phyloP scores from a whole-genome alignment of 1,139 yeast genomes.

The Diutina rugosa region DNA sequence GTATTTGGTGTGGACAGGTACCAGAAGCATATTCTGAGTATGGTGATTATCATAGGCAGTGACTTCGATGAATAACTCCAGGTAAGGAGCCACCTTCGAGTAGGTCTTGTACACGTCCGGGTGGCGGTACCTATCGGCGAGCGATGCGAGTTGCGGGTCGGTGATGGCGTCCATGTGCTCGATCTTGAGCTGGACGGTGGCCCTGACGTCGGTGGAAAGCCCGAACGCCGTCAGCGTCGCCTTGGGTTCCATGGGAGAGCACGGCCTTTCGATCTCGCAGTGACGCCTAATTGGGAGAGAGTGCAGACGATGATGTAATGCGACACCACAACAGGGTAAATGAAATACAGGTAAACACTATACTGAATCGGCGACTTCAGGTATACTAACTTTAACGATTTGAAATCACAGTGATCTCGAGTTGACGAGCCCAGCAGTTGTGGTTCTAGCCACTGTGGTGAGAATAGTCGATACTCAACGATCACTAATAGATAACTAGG shows the following conservation, averaged over 20 bases:
- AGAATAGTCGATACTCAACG: too few species aligned
- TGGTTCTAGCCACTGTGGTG: too few species aligned
- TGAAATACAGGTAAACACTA: too few species aligned
- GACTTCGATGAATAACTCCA: constrained; percentile 53
- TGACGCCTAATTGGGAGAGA: background rate
- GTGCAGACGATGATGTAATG: too few species aligned
- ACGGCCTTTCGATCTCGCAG: background rate
- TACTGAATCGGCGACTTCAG: too few species aligned
- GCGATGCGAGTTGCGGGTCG: constrained; percentile 7
- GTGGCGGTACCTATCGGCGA: constrained; percentile 39
- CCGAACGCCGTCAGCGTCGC: constrained; percentile 36
- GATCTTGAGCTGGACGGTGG: constrained; percentile 29
- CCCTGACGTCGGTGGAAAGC: constrained; percentile 56
- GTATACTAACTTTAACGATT: too few species aligned
- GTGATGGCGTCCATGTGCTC: background rate
- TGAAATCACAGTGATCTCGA: too few species aligned
- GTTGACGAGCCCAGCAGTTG: too few species aligned
- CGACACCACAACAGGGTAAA: too few species aligned
- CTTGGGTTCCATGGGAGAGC: background rate
- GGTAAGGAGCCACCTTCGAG: constrained; percentile 36
- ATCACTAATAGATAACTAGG: too few species aligned
- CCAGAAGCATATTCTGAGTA: constrained; percentile 38
- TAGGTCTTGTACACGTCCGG: constrained; percentile 38
- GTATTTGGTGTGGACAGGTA: constrained; percentile 57
- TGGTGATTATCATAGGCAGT: constrained; percentile 47